Percentiles rank a stretch among this genome's conserved stretches.
phyloP scores from a whole-genome alignment of 331 rosid genomes.

The Malus hybrid region DNA sequence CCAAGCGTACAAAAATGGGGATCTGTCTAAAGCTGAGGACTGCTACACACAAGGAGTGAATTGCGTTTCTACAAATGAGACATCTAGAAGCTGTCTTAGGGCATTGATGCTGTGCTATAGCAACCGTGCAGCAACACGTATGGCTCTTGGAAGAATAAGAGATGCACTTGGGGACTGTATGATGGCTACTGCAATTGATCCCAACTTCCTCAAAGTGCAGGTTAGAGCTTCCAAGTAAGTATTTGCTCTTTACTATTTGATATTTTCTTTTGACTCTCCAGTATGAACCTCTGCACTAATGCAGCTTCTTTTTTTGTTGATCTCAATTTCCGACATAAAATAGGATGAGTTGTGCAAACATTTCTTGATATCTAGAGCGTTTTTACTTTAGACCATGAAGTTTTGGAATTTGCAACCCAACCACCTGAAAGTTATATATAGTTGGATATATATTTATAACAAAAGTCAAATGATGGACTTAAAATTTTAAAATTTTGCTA shows the following conservation, averaged over 20 bases:
- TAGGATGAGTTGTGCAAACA: neutral
- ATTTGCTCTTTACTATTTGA: neutral
- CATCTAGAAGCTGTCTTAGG: constrained; percentile 73
- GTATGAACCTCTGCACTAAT: constrained; percentile 6
- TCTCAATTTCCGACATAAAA: neutral
- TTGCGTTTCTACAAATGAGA: constrained; percentile 46
- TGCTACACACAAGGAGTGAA: constrained; percentile 72
- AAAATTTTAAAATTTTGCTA: neutral
- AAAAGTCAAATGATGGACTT: neutral
- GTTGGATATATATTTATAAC: neutral
- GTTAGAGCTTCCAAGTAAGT: constrained; percentile 98
- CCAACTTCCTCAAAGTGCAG: constrained; percentile 69
- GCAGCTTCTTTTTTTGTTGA: neutral
- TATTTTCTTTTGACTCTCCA: neutral
- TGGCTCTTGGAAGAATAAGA: constrained; percentile 86
- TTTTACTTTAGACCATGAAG: too few species aligned
- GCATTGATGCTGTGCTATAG: constrained; percentile 91
- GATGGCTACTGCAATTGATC: constrained; percentile 75
- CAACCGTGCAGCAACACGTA: constrained; percentile 93
- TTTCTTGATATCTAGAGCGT: neutral
- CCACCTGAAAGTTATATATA: neutral
- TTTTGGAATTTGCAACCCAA: neutral
- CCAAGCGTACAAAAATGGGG: constrained; percentile 74
- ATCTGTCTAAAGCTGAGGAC: constrained; percentile 74
- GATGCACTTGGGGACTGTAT: constrained; percentile 81